phyloP scores from a whole-genome alignment of 148 eudicot species.

The Fagopyrum esculentum region DNA sequence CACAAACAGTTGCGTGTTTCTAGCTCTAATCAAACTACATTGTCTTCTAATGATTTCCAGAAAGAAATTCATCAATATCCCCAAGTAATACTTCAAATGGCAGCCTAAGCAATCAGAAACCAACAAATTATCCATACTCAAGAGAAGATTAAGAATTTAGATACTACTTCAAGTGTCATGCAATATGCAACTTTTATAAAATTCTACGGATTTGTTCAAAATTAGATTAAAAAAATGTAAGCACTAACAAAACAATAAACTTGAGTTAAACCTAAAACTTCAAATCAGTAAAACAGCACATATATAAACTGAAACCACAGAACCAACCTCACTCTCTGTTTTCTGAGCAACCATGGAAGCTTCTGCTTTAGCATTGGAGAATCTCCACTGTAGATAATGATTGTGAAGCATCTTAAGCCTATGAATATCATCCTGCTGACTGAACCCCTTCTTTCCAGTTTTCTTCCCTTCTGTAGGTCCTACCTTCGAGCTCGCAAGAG shows the following conservation, averaged over 20 bases:
- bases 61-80: not conserved
- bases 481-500: slow-evolving; percentile 11
- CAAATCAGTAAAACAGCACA: not conserved
- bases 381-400: slow-evolving; percentile 63
- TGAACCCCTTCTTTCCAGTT: slow-evolving; percentile 34
- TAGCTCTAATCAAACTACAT: not conserved
- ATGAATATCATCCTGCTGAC: slow-evolving; percentile 45
- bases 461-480: slow-evolving; percentile 35
- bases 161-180: not conserved
- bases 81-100: not conserved
- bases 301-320: not conserved
- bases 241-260: not conserved
- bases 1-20: not conserved
- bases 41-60: not conserved
- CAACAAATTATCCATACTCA: not conserved
- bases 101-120: not conserved
- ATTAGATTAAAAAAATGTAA: not conserved
- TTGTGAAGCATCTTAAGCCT: slow-evolving; percentile 56
- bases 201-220: not conserved
- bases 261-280: too few relatives aligned
- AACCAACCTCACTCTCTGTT: slow-evolving; percentile 65
- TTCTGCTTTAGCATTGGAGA: slow-evolving; percentile 62
- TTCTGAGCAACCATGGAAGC: slow-evolving; percentile 44
- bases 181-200: not conserved
- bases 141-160: not conserved